Evolutionary conservation across 345 rosid genomes (phyloP), one percentile per base, ranked within the genome.

Genomic region (Citrus cavaleriei): DNA sequence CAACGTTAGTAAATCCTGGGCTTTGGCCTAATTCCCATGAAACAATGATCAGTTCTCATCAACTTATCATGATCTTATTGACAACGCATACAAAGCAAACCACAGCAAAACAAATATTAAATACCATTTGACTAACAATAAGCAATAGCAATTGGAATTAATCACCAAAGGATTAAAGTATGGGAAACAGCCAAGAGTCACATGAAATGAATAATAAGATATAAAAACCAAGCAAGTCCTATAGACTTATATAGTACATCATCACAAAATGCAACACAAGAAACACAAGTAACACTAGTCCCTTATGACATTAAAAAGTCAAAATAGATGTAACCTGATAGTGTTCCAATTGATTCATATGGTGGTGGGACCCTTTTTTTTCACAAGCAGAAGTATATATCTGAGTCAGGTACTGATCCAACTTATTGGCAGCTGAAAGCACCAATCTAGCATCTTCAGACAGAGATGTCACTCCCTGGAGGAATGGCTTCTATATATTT

Each of bases 371-470:
- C 37, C 72, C 77, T 76, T 86, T 83, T 75, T 80, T 86, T 76
- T 78, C 85, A 72, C 86, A 61, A 80, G 87, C 85, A 76, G 88
- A 86, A 80, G 70, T 42, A 87, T 88, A 87, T 51, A 95, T 83
- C 78, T 83, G 88, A 65, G 85, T 84, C 79, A 95, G 90, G 85
- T 87, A 88, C 64, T 64, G 83, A 78, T 93, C 96, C 85, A 95
- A 81, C 77, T 80, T 78, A 87, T 88, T 77, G 72, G 99, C 97
- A 82, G 92, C 96, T 34, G 97, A 82, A 85, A 95, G 93, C 81
- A 95, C 95, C 14, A 84, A 88, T 84, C 89, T 88, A 81, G 80
- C 91, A 83, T 93, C 98, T 84, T 90, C 92, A 49, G 96, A 89
- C 78, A 92, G 87, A 84, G 89, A 88, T 74, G 94, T 90, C 77